Base-by-base conservation (phyloP, 1,284 basidiomycete genomes). In the Ustilago trichophora region DNA sequence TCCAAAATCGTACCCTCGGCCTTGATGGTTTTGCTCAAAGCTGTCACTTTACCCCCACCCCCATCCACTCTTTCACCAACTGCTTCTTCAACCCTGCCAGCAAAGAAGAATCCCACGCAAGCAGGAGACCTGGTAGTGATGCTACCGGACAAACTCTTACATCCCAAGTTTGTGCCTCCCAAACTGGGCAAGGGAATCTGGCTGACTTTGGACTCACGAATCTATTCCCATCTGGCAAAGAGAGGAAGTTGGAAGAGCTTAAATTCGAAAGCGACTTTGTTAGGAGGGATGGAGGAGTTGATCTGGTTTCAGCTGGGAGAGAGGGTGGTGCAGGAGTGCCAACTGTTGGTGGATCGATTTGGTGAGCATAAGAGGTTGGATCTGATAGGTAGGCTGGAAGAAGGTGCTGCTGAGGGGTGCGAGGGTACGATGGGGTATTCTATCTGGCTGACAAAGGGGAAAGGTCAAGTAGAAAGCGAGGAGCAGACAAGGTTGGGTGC, bases 1-100 rank as follows among this genome's bases (percentile, higher is more conserved):
- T 21, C 27, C 26, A 62, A 58, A 21, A n/a, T 50, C 7, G 27
- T 62, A 1, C 65, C 65, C 3, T 51, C 57, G 2, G 29, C 49
- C 2, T 55, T 71, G 12, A 25, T 69, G 47, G 1, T 69, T 10
- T 51, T 52, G 19, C 41, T 69, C 21, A 69, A 69, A 45, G 15
- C 51, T 9, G 36, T 69, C 13, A n/a, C 25, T 6, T 47, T 63
- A 1, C 48, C 43, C 3, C 13, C 50, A 57, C 4, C 38, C 26
- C 10, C 36, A 29, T 22, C 25, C 37, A 0, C 8, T 21, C 18
- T 29, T 29, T 7, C 27, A 29, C 13, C 27, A 29, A 4, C 21
- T 11, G 2, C 16, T 7, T 3, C 40, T 13, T 12, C 35, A 26
- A 18, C 36, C 13, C 3, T 16, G 4, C 5, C 12, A 19, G 10